phyloP scores from a whole-genome alignment of 805 yeast genomes.

The Yamadazyma akitaensis region DNA sequence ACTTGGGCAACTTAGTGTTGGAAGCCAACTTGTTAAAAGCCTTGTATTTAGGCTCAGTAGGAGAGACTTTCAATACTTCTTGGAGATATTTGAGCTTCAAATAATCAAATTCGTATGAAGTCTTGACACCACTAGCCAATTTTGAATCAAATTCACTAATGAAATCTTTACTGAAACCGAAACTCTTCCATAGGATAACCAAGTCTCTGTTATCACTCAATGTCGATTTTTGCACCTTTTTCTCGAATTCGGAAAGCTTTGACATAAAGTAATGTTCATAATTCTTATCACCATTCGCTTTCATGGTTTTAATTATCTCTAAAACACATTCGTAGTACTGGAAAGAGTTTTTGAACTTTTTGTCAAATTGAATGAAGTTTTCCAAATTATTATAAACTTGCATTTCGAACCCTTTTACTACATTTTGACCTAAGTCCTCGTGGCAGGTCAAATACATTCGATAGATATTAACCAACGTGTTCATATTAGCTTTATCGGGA shows the following conservation, averaged over 20 bases:
- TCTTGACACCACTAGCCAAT: slow-evolving; percentile 1
- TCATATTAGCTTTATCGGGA: slow-evolving; percentile 42
- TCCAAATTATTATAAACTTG: slow-evolving; percentile 63
- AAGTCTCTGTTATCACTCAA: slow-evolving; percentile 59
- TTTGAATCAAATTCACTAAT: slow-evolving; percentile 17
- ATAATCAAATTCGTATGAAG: slow-evolving; percentile 18
- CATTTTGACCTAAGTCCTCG: slow-evolving; percentile 47
- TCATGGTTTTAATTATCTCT: slow-evolving; percentile 19
- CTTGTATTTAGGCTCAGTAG: slow-evolving; percentile 22
- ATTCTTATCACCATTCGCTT: slow-evolving; percentile 22
- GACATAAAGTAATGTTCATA: slow-evolving; percentile 27
- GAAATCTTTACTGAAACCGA: slow-evolving; percentile 23
- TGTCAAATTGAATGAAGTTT: slow-evolving; percentile 62
- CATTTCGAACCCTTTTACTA: slow-evolving; percentile 53
- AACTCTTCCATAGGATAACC: slow-evolving; percentile 49
- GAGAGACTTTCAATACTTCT: slow-evolving; percentile 16
- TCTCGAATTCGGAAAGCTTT: slow-evolving; percentile 14
- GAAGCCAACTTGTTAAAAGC: slow-evolving; percentile 25
- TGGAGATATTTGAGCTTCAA: slow-evolving; percentile 33
- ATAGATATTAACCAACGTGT: slow-evolving; percentile 31
- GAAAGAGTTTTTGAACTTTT: slow-evolving; percentile 49
- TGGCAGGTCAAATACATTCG: slow-evolving; percentile 54
- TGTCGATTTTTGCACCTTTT: slow-evolving; percentile 9
- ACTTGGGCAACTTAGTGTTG: slow-evolving; percentile 11
- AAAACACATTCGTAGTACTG: slow-evolving; percentile 31